Conservation (phyloP, 2,329 filamentous ascomycete genomes). For the Didymella lethalis region DNA sequence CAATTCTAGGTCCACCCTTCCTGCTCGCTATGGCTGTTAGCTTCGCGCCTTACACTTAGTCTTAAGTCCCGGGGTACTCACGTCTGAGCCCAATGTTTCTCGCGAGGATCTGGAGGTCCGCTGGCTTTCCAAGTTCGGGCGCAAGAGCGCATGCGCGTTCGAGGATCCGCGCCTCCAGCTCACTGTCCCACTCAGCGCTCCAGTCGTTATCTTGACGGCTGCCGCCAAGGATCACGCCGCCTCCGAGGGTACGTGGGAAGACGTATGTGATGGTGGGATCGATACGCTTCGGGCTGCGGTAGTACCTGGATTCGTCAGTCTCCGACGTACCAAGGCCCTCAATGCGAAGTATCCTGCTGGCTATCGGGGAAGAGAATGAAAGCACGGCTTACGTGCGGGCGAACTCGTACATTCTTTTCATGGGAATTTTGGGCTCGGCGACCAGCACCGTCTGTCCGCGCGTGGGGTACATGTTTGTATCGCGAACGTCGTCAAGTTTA, state of each 20-base stretch:
- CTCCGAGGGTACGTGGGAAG: constrained; percentile 62
- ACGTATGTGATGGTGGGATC: constrained; percentile 56
- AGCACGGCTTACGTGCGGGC: constrained; percentile 18
- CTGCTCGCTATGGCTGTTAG: constrained; percentile 61
- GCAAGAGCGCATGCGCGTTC: constrained; percentile 71
- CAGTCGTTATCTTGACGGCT: constrained; percentile 82
- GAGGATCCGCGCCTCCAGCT: constrained; percentile 84
- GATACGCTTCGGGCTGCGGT: constrained; percentile 53
- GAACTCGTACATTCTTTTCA: constrained; percentile 51
- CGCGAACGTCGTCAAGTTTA: constrained; percentile 82
- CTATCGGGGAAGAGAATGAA: neutral
- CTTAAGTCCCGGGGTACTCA: constrained; percentile 25
- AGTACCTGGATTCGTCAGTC: constrained; percentile 33
- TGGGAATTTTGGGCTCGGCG: constrained; percentile 51
- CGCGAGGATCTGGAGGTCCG: constrained; percentile 76
- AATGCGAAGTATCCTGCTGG: neutral
- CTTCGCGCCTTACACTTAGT: neutral
- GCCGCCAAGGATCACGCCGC: constrained; percentile 84
- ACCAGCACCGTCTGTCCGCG: constrained; percentile 87
- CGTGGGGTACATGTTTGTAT: constrained; percentile 73
- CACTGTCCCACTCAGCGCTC: constrained; percentile 79
- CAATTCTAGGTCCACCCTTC: constrained; percentile 76
- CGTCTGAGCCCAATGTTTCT: constrained; percentile 83
- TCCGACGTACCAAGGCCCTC: neutral
- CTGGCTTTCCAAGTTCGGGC: constrained; percentile 71